phyloP scores from a whole-genome alignment of 495 filamentous ascomycete species.

The Lasiosphaeris hirsuta region DNA sequence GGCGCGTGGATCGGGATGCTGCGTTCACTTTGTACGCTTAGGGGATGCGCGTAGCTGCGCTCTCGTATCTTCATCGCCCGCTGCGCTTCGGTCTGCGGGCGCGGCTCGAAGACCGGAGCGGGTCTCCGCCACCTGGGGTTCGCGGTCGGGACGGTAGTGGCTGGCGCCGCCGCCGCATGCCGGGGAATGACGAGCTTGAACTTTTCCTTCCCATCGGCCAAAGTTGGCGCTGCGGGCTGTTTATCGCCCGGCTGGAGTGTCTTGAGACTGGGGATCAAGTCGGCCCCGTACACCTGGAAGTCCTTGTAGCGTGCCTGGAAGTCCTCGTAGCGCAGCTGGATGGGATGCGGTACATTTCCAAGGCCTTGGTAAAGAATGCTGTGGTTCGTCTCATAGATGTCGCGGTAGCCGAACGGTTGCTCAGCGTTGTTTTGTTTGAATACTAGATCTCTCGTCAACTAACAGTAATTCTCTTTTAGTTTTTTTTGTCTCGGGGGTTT shows the following conservation, averaged over 20 bases:
- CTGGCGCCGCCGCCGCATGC: background rate
- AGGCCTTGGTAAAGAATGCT: constrained; percentile 1
- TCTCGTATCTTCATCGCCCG: constrained; percentile 12
- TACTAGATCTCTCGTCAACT: background rate
- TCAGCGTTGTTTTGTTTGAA: background rate
- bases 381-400: constrained; percentile 18
- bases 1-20: constrained; percentile 32
- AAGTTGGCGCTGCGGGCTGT: background rate
- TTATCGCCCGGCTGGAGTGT: constrained; percentile 12
- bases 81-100: background rate
- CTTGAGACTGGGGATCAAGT: constrained; percentile 1
- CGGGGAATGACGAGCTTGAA: background rate
- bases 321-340: no score
- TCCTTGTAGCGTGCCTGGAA: constrained; percentile 13
- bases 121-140: background rate
- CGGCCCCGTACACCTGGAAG: constrained; percentile 16
- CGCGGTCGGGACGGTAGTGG: background rate
- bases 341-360: no score
- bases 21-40: constrained; percentile 15
- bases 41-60: constrained; percentile 22
- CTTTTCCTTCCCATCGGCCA: background rate
- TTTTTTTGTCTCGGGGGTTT: no score
- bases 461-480: background rate
- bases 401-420: constrained; percentile 22
- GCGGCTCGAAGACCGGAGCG: background rate